A percentile compares a stretch with the other conserved stretches of the same genome.
phyloP scores from a whole-genome alignment of 352 stramenopile genomes.

The Phytopythium oedochilum region DNA sequence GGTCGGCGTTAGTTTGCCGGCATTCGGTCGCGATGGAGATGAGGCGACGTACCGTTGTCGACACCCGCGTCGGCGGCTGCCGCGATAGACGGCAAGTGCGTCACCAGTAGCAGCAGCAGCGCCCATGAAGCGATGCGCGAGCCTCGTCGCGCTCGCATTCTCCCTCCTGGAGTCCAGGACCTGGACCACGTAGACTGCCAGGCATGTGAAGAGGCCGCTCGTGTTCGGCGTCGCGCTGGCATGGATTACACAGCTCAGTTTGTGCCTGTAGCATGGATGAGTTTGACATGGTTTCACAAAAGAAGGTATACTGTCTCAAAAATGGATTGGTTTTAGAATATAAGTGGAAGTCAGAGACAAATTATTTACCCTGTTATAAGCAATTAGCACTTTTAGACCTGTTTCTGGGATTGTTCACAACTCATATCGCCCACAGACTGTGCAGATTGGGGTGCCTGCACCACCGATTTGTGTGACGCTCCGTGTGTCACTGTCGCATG shows the following conservation, averaged over 20 bases:
- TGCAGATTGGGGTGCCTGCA: neutral
- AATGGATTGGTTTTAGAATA: no score
- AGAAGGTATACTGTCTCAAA: neutral
- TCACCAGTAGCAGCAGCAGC: neutral
- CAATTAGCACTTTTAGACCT: neutral
- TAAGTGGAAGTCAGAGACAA: no score
- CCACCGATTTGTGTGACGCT: no score
- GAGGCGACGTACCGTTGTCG: neutral
- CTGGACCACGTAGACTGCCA: neutral
- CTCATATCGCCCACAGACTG: neutral
- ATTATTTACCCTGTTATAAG: neutral
- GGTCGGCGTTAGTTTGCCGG: neutral
- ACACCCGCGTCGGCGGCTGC: neutral
- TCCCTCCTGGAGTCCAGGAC: neutral
- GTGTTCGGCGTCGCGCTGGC: neutral
- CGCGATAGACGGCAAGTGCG: neutral
- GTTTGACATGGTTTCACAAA: neutral
- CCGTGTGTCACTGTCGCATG: no score
- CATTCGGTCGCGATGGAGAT: neutral
- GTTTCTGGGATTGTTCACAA: neutral
- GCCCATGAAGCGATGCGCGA: neutral
- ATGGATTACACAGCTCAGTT: neutral
- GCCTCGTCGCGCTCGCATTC: neutral
- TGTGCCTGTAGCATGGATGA: neutral
- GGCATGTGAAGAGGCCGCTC: neutral